Percentiles rank a stretch among this genome's conserved stretches.
These are phyloP conservation scores for Xerocomellus chrysenteron DNA, from an alignment of 768 basidiomycete genomes.

Conservation along the genomic window DNA sequence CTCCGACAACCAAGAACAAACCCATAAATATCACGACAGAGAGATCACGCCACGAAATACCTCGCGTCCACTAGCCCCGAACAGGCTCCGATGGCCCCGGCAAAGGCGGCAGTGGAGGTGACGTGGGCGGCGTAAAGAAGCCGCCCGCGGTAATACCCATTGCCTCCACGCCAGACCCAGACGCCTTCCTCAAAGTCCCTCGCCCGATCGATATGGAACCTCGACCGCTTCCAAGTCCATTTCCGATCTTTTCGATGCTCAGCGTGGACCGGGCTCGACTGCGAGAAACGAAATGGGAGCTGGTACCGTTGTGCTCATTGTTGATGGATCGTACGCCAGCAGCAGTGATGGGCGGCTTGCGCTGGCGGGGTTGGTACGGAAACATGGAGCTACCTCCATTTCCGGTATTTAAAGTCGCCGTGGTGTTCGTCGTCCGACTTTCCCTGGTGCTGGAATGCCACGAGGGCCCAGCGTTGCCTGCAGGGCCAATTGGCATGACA, in stretches of 20 bases:
- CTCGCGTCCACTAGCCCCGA: neutral
- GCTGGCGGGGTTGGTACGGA: constrained; percentile 43
- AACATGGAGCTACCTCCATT: constrained; percentile 5
- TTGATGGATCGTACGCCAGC: constrained; percentile 36
- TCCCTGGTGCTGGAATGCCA: constrained; percentile 11
- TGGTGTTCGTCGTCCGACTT: constrained; percentile 9
- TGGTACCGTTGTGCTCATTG: constrained; percentile 26
- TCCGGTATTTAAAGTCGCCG: constrained; percentile 29
- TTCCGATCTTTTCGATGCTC: constrained; percentile 52
- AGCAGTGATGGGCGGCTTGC: constrained; percentile 30
- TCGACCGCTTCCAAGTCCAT: constrained; percentile 36
- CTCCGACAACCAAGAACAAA: neutral
- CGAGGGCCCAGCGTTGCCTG: constrained; percentile 8
- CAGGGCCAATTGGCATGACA: constrained; percentile 66
- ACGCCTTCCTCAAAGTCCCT: constrained; percentile 58
- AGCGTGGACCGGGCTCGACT: constrained; percentile 55
- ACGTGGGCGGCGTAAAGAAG: constrained; percentile 64
- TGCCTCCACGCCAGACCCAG: constrained; percentile 75
- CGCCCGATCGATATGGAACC: constrained; percentile 68
- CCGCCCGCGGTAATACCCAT: constrained; percentile 73
- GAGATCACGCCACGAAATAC: neutral
- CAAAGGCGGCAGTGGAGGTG: constrained; percentile 29
- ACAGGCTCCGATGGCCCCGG: neutral
- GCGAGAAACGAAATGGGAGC: constrained; percentile 36
- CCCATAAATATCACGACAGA: neutral